Conservation (phyloP, 345 rosid genomes). For the Eucalyptus erythrocorys region DNA sequence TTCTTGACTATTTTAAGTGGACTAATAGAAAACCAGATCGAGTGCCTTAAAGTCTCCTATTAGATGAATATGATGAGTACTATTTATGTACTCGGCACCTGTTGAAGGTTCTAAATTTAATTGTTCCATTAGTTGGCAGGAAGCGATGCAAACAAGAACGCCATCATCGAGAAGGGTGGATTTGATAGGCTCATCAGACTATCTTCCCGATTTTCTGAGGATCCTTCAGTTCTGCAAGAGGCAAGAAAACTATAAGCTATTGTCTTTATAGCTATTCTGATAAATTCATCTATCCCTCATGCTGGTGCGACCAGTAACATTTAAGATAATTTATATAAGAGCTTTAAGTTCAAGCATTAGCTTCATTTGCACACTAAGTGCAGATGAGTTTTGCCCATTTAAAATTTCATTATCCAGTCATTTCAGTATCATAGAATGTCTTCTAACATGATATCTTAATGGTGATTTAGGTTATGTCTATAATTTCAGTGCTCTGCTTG, state of each 20-base stretch:
- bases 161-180: conserved; percentile 71
- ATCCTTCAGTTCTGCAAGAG: conserved; percentile 81
- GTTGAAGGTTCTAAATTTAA: neutral
- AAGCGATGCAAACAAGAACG: conserved; percentile 77
- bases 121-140: conserved; percentile 67
- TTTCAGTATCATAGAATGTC: neutral
- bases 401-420: neutral
- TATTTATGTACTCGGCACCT: neutral
- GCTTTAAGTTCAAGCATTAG: neutral
- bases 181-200: conserved; percentile 56
- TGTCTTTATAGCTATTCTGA: neutral
- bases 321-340: neutral
- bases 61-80: neutral
- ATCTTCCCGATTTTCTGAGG: conserved; percentile 63
- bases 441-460: neutral
- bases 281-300: neutral
- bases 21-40: neutral
- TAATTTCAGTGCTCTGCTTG: conserved; percentile 65
- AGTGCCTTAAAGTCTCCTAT: neutral
- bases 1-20: neutral
- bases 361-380: neutral
- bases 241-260: conserved; percentile 13
- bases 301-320: neutral
- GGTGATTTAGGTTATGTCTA: conserved; percentile 52
- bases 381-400: neutral